Evolutionary conservation across 2,329 filamentous ascomycete species (phyloP), one percentile per base, ranked within the genome.

Genomic region (Botrytis porri): DNA sequence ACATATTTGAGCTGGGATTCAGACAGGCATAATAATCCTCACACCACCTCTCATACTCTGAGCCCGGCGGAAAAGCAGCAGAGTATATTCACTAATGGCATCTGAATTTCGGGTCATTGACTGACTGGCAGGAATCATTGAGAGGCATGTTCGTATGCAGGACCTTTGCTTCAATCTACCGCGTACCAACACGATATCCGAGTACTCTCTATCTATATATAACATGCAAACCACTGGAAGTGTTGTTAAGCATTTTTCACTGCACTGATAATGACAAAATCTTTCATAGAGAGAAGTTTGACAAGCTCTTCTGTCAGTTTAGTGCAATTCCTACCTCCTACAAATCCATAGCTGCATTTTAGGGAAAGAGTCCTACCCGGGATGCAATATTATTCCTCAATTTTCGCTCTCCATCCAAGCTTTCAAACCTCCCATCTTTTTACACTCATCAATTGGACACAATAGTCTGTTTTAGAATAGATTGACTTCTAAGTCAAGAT

Each of bases 311-410:
- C 48, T n/a, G 25, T 51, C 25, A n/a, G 0, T 51, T n/a, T 1
- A 7, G 12, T 48, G 45, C 25, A 6, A n/a, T 3, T 1, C 10
- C 0, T n/a, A 2, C 48, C 12, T n/a, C 48, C 10, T 12, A 51
- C 1, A 0, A 51, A n/a, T n/a, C 25, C 2, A 14, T 6, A 51
- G 4, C 22, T n/a, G 25, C 12, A n/a, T 3, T n/a, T n/a, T 5
- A n/a, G 48, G 12, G 12, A n/a, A 14, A 51, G 25, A 51, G n/a
- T 16, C 2, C 7, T 51, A 51, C 12, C 14, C 5, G 4, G 20
- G 25, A 16, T 14, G 3, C 25, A 51, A 14, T n/a, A 7, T 3
- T 16, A 14, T 7, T 51, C 5, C 48, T n/a, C 48, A n/a, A 51
- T 7, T 5, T 51, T n/a, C 5, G 25, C 25, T 51, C 25, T 16